phyloP scores from a whole-genome alignment of 768 basidiomycete species.

The Leucocoprinus sp. region DNA sequence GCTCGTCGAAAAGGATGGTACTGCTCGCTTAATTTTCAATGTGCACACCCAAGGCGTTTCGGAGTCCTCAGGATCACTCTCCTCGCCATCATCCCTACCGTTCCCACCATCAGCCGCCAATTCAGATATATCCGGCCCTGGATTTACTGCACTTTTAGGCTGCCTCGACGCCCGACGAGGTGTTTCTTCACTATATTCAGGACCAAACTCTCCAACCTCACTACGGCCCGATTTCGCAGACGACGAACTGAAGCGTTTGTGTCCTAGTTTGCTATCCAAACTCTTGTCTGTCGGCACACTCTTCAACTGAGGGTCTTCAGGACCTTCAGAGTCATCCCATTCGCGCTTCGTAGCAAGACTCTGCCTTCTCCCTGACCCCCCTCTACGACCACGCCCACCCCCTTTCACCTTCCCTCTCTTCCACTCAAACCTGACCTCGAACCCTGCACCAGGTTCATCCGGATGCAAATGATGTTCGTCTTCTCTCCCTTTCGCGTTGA shows the following conservation, averaged over 20 bases:
- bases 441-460: slow-evolving; percentile 25
- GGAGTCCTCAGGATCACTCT: slow-evolving; percentile 92
- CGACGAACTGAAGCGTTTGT: slow-evolving; percentile 24
- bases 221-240: slow-evolving; percentile 26
- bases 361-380: slow-evolving; percentile 10
- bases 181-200: slow-evolving; percentile 23
- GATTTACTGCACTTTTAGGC: slow-evolving; percentile 2
- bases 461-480: slow-evolving; percentile 6
- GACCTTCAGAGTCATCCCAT: background rate
- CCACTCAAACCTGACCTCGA: slow-evolving; percentile 82
- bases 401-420: slow-evolving; percentile 39
- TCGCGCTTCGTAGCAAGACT: background rate
- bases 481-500: slow-evolving; percentile 9
- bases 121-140: slow-evolving; percentile 4
- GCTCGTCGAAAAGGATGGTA: slow-evolving; percentile 12
- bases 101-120: slow-evolving; percentile 11
- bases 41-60: slow-evolving; percentile 95
- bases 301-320: slow-evolving; percentile 7
- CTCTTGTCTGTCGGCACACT: slow-evolving; percentile 1
- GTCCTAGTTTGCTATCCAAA: slow-evolving; percentile 3
- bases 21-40: slow-evolving; percentile 52
- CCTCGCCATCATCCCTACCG: slow-evolving; percentile 52
- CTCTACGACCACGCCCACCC: slow-evolving; percentile 16
- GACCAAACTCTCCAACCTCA: slow-evolving; percentile 22
- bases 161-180: slow-evolving; percentile 12